Conservation (phyloP, 257 asterid genomes). For the Dorcoceras hygrometricum region DNA sequence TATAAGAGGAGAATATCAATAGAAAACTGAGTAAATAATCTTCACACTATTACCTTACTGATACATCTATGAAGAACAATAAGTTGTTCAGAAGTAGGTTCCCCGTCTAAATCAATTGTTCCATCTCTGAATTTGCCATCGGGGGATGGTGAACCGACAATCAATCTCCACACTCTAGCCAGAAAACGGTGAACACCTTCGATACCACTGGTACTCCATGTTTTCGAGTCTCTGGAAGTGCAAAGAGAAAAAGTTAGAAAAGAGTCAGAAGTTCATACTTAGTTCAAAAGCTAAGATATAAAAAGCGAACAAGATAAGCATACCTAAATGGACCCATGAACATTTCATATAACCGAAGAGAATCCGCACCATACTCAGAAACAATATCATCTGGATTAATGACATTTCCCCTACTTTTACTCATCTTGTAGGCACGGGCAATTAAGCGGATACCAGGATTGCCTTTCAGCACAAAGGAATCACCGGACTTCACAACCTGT, state of each 20-base stretch:
- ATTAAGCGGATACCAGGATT: constrained; percentile 60
- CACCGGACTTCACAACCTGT: constrained; percentile 79
- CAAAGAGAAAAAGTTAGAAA: constrained; percentile 3
- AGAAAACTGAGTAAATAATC: constrained; percentile 9
- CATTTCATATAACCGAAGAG: constrained; percentile 98
- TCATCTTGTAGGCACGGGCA: constrained; percentile 95
- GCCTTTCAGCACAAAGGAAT: constrained; percentile 77
- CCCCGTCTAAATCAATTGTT: constrained; percentile 52
- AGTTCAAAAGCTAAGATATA: constrained; percentile 18
- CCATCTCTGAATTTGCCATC: constrained; percentile 67
- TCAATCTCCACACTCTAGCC: constrained; percentile 89
- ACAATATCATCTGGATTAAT: constrained; percentile 96
- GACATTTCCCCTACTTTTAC: constrained; percentile 97
- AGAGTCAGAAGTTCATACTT: not conserved
- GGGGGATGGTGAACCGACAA: constrained; percentile 72
- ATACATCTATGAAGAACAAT: constrained; percentile 84
- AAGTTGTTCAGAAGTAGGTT: constrained; percentile 80
- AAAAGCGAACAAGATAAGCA: constrained; percentile 14
- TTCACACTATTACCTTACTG: constrained; percentile 47
- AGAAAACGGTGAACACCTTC: constrained; percentile 96
- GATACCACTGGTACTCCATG: constrained; percentile 96
- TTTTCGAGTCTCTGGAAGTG: constrained; percentile 76
- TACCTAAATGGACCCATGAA: constrained; percentile 99
- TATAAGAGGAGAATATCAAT: not conserved
- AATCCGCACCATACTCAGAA: constrained; percentile 87